Conservation (phyloP, 331 rosid genomes). For the Phaseolus coccineus region DNA sequence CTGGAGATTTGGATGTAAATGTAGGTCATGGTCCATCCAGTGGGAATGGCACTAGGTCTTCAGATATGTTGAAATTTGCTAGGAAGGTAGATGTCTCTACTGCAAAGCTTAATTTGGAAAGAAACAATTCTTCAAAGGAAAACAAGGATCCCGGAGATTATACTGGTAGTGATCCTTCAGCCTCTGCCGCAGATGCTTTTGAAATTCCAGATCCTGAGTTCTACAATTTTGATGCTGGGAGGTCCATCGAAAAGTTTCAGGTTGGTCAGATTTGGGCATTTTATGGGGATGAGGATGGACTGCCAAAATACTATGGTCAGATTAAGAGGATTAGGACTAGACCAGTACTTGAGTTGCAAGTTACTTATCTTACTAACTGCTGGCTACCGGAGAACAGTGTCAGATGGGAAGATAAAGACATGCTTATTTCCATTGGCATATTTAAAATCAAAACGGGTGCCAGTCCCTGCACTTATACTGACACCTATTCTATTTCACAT, state of each 20-base stretch:
- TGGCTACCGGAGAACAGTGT: slow-evolving; percentile 47
- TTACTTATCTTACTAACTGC: slow-evolving; percentile 62
- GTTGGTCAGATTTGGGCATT: slow-evolving; percentile 89
- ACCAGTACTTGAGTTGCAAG: slow-evolving; percentile 54
- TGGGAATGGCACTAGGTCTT: not conserved
- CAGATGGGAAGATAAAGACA: slow-evolving; percentile 61
- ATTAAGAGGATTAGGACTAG: slow-evolving; percentile 47
- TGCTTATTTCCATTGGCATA: slow-evolving; percentile 77
- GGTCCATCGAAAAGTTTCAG: slow-evolving; percentile 61
- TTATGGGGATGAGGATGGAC: slow-evolving; percentile 84
- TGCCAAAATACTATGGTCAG: slow-evolving; percentile 83
- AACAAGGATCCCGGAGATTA: slow-evolving; percentile 11
- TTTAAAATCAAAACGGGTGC: slow-evolving; percentile 46
- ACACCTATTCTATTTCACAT: slow-evolving; percentile 65
- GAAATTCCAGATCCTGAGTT: slow-evolving; percentile 79
- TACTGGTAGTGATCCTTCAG: slow-evolving; percentile 38
- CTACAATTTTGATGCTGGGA: slow-evolving; percentile 66
- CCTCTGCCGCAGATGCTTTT: slow-evolving; percentile 39
- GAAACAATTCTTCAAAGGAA: not conserved
- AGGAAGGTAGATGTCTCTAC: not conserved
- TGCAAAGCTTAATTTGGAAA: slow-evolving; percentile 5
- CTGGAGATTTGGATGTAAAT: slow-evolving; percentile 45
- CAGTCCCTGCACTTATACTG: slow-evolving; percentile 37
- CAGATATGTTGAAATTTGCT: not conserved
- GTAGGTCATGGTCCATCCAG: slow-evolving; percentile 8